Evolutionary conservation across 371 early-diverging fungal species (phyloP).

Genomic region (Entomophthora muscae): DNA sequence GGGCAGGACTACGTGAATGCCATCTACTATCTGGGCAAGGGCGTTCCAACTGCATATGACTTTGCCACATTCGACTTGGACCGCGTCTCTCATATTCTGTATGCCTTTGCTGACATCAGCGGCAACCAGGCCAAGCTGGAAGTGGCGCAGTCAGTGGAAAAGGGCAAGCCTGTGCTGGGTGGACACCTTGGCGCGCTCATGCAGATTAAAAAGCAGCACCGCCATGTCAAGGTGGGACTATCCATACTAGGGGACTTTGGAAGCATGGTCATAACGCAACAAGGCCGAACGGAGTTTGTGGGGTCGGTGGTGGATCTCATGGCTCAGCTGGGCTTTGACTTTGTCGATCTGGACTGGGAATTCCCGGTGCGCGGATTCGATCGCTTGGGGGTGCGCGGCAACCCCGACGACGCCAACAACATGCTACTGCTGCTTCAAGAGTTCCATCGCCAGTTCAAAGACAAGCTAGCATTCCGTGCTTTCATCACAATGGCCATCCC

Average conservation of each 20-base stretch:
- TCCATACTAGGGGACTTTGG: slow-evolving; percentile 8
- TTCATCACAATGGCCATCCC: slow-evolving; percentile 3
- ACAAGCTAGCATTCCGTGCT: neutral
- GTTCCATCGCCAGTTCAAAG: neutral
- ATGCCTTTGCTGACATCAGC: slow-evolving; percentile 5
- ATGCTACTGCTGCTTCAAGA: slow-evolving; percentile 1
- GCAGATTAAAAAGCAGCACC: slow-evolving; percentile 1
- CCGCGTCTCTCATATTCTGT: slow-evolving; percentile 2
- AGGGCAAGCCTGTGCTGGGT: neutral
- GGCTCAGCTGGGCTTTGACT: slow-evolving; percentile 7
- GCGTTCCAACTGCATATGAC: slow-evolving; percentile 1
- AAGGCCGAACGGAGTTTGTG: neutral
- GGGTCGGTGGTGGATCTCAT: neutral
- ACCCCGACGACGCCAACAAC: slow-evolving; percentile 5
- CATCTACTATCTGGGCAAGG: slow-evolving; percentile 6
- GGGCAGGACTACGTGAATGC: neutral
- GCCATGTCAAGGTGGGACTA: slow-evolving; percentile 2
- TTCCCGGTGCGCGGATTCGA: slow-evolving; percentile 6
- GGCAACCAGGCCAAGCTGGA: neutral
- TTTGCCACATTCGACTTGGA: slow-evolving; percentile 2
- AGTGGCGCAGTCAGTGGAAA: neutral
- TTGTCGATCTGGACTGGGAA: slow-evolving; percentile 9
- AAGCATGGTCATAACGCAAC: neutral
- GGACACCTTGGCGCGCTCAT: slow-evolving; percentile 6
- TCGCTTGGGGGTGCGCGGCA: neutral